These are phyloP conservation scores for Pseudopithomyces chartarum DNA, from an alignment of 2,329 filamentous ascomycete species.

Conservation along the genomic window DNA sequence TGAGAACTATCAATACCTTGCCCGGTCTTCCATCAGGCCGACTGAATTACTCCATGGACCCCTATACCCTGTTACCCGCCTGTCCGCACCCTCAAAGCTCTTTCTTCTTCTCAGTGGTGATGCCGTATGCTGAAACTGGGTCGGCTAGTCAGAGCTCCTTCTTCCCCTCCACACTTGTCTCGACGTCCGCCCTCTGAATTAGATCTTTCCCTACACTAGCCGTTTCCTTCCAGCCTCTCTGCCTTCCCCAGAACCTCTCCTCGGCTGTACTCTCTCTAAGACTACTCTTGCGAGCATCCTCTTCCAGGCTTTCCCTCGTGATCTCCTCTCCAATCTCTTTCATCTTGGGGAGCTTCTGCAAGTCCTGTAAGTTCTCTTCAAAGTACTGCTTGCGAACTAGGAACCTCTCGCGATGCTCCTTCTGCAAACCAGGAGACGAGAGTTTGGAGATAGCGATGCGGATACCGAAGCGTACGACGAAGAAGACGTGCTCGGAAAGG, in stretches of 20 bases:
- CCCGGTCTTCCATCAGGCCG: too few species aligned
- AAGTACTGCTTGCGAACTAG: conserved; percentile 79
- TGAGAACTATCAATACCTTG: too few species aligned
- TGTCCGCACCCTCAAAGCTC: too few species aligned
- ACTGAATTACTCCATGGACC: too few species aligned
- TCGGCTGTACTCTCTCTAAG: conserved; percentile 50
- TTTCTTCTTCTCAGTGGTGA: not conserved
- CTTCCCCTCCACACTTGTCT: conserved; percentile 20
- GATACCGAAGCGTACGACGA: conserved; percentile 75
- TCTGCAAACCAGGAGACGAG: conserved; percentile 84
- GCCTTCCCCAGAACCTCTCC: conserved; percentile 15
- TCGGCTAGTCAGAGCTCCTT: conserved; percentile 12
- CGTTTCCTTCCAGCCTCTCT: conserved; percentile 4
- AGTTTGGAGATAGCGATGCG: conserved; percentile 76
- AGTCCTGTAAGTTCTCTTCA: conserved; percentile 69
- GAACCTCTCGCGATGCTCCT: conserved; percentile 82
- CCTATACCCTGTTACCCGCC: too few species aligned
- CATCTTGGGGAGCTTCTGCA: conserved; percentile 50
- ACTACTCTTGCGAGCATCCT: conserved; percentile 51
- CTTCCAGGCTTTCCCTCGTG: conserved; percentile 68
- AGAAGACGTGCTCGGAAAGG: conserved; percentile 86
- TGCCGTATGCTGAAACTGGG: not conserved
- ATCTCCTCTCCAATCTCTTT: conserved; percentile 60
- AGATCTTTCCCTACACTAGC: conserved; percentile 6
- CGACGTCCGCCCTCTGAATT: conserved; percentile 14